Evolutionary conservation across 2,329 filamentous ascomycete genomes (phyloP).

Genomic region (Aureobasidium namibiae): DNA sequence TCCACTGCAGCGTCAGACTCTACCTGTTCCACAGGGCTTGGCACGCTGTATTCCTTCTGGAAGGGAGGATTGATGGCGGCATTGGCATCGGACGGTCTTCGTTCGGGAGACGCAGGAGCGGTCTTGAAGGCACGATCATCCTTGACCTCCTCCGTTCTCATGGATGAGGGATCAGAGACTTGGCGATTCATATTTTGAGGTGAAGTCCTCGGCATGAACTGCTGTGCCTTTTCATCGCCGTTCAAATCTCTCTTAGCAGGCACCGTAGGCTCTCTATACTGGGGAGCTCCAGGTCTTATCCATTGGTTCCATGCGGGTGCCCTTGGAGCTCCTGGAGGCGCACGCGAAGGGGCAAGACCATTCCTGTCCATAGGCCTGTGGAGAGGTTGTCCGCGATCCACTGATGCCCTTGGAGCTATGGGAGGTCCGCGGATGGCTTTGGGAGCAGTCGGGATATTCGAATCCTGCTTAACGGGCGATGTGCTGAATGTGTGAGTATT

Average conservation of each 20-base stretch:
- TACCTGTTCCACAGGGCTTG: background rate
- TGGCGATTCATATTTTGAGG: constrained; percentile 2
- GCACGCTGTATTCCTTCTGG: background rate
- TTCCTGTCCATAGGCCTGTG: constrained; percentile 18
- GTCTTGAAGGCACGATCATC: constrained; percentile 2
- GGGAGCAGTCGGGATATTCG: constrained; percentile 28
- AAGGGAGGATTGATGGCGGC: background rate
- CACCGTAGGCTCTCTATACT: constrained; percentile 23
- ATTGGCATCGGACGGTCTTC: background rate
- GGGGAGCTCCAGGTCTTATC: constrained; percentile 32
- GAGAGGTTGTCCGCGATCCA: constrained; percentile 11
- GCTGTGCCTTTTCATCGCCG: constrained; percentile 30
- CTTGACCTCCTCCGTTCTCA: background rate
- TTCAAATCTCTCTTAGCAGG: constrained; percentile 39
- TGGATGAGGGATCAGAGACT: background rate
- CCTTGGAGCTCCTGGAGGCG: constrained; percentile 20
- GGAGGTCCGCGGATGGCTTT: constrained; percentile 26
- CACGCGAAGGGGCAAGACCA: constrained; percentile 17
- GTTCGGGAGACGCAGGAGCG: constrained; percentile 2
- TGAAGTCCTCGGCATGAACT: background rate
- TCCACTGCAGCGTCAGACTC: background rate
- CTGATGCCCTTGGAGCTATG: constrained; percentile 18
- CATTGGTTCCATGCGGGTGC: constrained; percentile 33
- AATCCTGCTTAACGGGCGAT: constrained; percentile 25
- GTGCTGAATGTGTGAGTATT: constrained; percentile 23